Evolutionary conservation across 1,139 yeast species (phyloP).

Genomic region (Yamadazyma conglobata): DNA sequence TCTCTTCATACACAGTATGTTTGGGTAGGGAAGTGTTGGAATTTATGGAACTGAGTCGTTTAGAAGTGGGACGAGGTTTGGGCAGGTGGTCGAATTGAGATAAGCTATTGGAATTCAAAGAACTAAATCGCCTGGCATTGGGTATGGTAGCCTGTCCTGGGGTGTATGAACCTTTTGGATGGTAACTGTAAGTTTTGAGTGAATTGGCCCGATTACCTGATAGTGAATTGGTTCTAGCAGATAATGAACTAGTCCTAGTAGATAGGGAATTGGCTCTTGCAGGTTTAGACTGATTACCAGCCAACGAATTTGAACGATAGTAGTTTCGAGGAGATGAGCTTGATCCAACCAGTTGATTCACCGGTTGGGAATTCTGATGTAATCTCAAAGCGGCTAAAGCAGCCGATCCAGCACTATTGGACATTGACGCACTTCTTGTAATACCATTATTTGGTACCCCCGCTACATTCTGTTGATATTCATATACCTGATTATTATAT

Average conservation of each 20-base stretch:
- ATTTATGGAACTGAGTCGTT: constrained; percentile 10
- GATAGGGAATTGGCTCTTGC: constrained; percentile 7
- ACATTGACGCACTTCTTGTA: constrained; percentile 10
- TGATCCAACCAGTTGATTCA: constrained; percentile 1
- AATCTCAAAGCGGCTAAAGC: constrained; percentile 42
- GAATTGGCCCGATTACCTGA: constrained; percentile 26
- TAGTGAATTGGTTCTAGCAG: constrained; percentile 16
- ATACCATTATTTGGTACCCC: constrained; percentile 24
- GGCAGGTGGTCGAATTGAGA: constrained; percentile 6
- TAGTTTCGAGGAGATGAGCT: too few species aligned
- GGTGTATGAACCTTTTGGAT: constrained; percentile 41
- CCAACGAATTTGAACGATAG: too few species aligned
- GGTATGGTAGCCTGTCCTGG: constrained; percentile 25
- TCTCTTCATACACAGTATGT: constrained; percentile 9
- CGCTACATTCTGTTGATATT: constrained; percentile 22
- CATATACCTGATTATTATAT: constrained; percentile 31
- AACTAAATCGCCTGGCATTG: constrained; percentile 21
- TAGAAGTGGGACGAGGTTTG: constrained; percentile 1
- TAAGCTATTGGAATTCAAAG: constrained; percentile 11
- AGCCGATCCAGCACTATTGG: constrained; percentile 42
- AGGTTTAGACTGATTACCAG: neutral
- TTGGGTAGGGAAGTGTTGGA: constrained; percentile 9
- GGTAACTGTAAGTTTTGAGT: constrained; percentile 34
- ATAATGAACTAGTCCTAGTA: neutral
- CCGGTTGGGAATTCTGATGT: constrained; percentile 22